Conservation (phyloP, 2,329 filamentous ascomycete genomes). For the Cylindrodendrum hubeiense region DNA sequence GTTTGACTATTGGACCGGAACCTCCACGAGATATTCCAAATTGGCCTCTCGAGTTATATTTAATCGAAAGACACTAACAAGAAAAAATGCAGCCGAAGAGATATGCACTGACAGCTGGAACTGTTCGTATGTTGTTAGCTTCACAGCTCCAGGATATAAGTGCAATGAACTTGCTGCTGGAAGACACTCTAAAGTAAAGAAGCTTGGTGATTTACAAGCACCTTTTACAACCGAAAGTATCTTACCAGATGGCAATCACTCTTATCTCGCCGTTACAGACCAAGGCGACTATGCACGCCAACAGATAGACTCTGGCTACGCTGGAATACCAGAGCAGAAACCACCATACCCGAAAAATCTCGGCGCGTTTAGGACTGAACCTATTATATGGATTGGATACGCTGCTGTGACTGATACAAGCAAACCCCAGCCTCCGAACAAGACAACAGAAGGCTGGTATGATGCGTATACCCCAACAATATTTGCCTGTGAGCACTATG, state of each 20-base stretch:
- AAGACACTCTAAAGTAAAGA: slow-evolving; percentile 13
- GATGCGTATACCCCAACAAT: slow-evolving; percentile 28
- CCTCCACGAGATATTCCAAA: no score
- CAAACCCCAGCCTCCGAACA: neutral
- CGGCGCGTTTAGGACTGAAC: slow-evolving; percentile 32
- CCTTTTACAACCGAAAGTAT: slow-evolving; percentile 32
- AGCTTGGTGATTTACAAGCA: slow-evolving; percentile 27
- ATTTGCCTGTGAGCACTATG: slow-evolving; percentile 40
- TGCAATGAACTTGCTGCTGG: slow-evolving; percentile 32
- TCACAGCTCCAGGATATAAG: slow-evolving; percentile 38
- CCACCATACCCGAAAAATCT: slow-evolving; percentile 31
- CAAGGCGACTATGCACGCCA: slow-evolving; percentile 36
- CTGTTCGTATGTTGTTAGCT: slow-evolving; percentile 36
- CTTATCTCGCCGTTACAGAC: slow-evolving; percentile 31
- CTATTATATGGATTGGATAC: slow-evolving; percentile 37
- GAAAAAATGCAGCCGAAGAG: slow-evolving; percentile 12
- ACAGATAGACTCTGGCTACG: slow-evolving; percentile 24
- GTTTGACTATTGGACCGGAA: slow-evolving; percentile 35
- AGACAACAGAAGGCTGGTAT: slow-evolving; percentile 14
- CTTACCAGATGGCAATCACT: slow-evolving; percentile 28
- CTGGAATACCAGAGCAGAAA: neutral
- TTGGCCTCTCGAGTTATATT: slow-evolving; percentile 28
- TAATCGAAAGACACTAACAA: slow-evolving; percentile 26
- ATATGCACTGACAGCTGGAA: slow-evolving; percentile 42
- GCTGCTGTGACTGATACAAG: slow-evolving; percentile 18